A percentile compares a stretch with the other conserved stretches of the same genome.
These are phyloP conservation scores for Dendrothele bispora DNA, from an alignment of 768 basidiomycete species.

Conservation along the genomic window DNA sequence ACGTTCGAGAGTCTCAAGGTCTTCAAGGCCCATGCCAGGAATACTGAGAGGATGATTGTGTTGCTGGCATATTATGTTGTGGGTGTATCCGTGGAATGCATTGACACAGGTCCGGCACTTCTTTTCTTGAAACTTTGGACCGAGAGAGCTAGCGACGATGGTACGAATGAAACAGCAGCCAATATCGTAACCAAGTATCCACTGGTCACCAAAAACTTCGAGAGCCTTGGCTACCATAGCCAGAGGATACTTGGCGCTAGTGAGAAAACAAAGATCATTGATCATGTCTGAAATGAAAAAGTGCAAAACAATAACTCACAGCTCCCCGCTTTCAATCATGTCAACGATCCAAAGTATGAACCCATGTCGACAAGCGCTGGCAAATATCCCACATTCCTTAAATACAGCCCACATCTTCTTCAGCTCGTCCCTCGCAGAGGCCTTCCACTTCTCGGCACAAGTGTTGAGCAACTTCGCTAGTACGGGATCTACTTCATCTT, in stretches of 20 bases:
- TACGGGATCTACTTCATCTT: slow-evolving; percentile 7
- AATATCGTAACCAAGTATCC: slow-evolving; percentile 25
- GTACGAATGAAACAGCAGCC: slow-evolving; percentile 24
- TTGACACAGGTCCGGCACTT: slow-evolving; percentile 15
- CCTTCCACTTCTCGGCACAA: slow-evolving; percentile 33
- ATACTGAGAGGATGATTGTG: slow-evolving; percentile 28
- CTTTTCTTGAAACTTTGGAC: not conserved
- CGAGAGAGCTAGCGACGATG: slow-evolving; percentile 14
- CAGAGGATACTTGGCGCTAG: slow-evolving; percentile 29
- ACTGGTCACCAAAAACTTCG: slow-evolving; percentile 14
- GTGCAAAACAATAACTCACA: slow-evolving; percentile 25
- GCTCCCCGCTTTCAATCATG: slow-evolving; percentile 34
- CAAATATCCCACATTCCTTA: slow-evolving; percentile 37
- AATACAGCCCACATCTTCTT: slow-evolving; percentile 36
- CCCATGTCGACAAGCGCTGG: slow-evolving; percentile 32
- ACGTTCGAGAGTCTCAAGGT: slow-evolving; percentile 30
- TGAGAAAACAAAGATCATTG: not conserved
- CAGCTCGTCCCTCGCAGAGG: slow-evolving; percentile 19
- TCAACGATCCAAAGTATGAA: slow-evolving; percentile 27
- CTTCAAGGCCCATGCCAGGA: slow-evolving; percentile 32
- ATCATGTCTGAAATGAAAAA: not conserved
- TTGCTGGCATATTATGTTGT: slow-evolving; percentile 32
- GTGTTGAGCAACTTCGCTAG: not conserved
- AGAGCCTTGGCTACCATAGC: slow-evolving; percentile 22
- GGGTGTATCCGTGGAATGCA: slow-evolving; percentile 35